Base-by-base conservation (phyloP, 2,329 filamentous ascomycete genomes). In the Fusarium odoratissimum region DNA sequence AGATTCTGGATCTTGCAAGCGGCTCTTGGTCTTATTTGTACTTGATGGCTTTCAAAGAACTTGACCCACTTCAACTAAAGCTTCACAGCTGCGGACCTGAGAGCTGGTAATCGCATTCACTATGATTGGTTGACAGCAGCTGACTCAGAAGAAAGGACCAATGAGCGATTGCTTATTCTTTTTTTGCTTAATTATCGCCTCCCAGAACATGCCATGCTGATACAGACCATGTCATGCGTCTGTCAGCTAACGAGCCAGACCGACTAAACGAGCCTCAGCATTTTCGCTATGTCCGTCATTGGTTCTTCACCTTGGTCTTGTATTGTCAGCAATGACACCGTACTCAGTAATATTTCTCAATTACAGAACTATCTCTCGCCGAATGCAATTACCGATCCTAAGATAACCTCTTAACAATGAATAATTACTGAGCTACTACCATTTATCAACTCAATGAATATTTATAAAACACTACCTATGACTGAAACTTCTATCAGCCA, bases 151-250 rank as follows among this genome's bases (percentile, higher is more conserved):
- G 13, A 14, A 33, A 33, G 31, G 33, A 1, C 76, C 76, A 78
- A 78, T 78, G 40, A 70, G 0, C 21, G 28, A 5, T 64, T 76
- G 73, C 76, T 74, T 78, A 78, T 78, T 78, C 76, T 68, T 72
- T 72, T 54, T 46, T 54, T 56, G 23, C 25, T 23, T 8, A 16
- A 38, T 51, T 55, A 54, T 75, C 28, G 69, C 73, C 72, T 73
- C 69, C 60, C 12, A 65, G 42, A 70, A 69, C 72, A 64, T 64
- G 64, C 64, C 41, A 73, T 67, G 55, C 44, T 59, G 45, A 69
- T 48, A 46, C 35, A 42, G 46, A 14, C 51, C 49, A 33, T 68
- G 65, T 69, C 51, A 69, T 64, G 46, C 13, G 44, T 48, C 58
- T 42, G 66, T 64, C 40, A 69, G 66, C 64, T 31, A 42, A 28